Conservation (phyloP, 2,329 filamentous ascomycete species). For the Mariannaea elegans region DNA sequence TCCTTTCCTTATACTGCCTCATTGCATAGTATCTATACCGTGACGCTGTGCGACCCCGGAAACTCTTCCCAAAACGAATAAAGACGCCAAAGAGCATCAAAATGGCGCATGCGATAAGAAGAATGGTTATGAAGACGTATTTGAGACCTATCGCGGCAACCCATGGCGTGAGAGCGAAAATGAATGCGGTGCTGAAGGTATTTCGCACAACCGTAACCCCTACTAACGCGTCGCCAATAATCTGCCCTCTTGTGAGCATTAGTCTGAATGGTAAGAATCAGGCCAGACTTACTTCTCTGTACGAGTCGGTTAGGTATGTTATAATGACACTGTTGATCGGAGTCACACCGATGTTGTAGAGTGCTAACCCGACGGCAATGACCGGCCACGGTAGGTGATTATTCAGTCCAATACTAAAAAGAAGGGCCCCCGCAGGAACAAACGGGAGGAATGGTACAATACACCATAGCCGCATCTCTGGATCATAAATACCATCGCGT, state of each 20-base stretch:
- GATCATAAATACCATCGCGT: constrained; percentile 53
- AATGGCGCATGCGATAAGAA: constrained; percentile 2
- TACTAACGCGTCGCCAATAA: constrained; percentile 57
- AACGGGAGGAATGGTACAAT: constrained; percentile 13
- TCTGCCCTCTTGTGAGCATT: constrained; percentile 38
- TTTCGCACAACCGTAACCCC: constrained; percentile 56
- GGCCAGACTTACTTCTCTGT: constrained; percentile 43
- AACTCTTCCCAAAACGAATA: constrained; percentile 8
- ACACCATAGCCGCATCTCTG: constrained; percentile 54
- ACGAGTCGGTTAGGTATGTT: constrained; percentile 50
- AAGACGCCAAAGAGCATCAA: constrained; percentile 3
- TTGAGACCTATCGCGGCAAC: constrained; percentile 6
- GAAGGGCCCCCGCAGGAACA: neutral
- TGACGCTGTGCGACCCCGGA: constrained; percentile 2
- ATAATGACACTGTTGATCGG: constrained; percentile 46
- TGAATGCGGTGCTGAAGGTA: constrained; percentile 51
- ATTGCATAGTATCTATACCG: constrained; percentile 7
- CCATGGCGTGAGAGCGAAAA: constrained; percentile 55
- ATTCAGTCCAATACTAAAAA: constrained; percentile 9
- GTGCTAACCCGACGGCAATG: constrained; percentile 48
- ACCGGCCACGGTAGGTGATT: constrained; percentile 4
- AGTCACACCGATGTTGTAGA: constrained; percentile 48
- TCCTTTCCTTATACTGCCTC: neutral
- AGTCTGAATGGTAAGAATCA: neutral
- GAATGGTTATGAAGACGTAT: constrained; percentile 12